phyloP scores from a whole-genome alignment of 805 yeast species.

The Sugiyamaella americana region DNA sequence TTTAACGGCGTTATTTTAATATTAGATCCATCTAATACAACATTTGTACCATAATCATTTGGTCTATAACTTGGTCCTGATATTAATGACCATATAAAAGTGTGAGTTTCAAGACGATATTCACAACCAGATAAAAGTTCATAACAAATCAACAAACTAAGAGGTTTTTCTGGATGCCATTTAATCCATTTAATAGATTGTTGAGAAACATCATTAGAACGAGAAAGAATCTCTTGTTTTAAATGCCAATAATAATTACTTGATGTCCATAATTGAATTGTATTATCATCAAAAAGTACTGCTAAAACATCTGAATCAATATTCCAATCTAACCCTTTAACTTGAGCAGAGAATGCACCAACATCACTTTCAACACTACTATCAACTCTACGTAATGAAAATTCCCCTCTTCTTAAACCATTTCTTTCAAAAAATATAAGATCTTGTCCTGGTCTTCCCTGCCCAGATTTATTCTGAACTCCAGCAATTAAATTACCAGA shows the following conservation, averaged over 20 bases:
- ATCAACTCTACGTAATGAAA: conserved; percentile 50
- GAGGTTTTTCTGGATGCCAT: conserved; percentile 90
- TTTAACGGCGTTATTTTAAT: conserved; percentile 76
- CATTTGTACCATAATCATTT: conserved; percentile 66
- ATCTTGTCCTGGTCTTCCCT: conserved; percentile 33
- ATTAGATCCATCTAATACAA: conserved; percentile 72
- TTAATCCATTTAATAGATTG: conserved; percentile 25
- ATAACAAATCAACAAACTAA: conserved; percentile 51
- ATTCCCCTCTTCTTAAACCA: conserved; percentile 87
- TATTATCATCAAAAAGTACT: conserved; percentile 47
- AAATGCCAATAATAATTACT: conserved; percentile 95
- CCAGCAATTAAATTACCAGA: conserved; percentile 84
- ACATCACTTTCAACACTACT: background rate
- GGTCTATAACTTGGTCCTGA: conserved; percentile 68
- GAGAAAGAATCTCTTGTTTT: conserved; percentile 62
- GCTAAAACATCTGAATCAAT: conserved; percentile 73
- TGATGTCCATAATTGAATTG: conserved; percentile 80
- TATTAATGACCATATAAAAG: conserved; percentile 55
- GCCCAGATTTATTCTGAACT: conserved; percentile 48
- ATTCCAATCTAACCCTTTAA: conserved; percentile 68
- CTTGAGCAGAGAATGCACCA: conserved; percentile 11
- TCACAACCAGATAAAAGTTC: conserved; percentile 31
- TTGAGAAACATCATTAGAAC: conserved; percentile 31
- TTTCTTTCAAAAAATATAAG: conserved; percentile 81
- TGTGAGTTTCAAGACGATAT: conserved; percentile 49